phyloP scores from a whole-genome alignment of 2,329 filamentous ascomycete species.

The Alternaria sp. region DNA sequence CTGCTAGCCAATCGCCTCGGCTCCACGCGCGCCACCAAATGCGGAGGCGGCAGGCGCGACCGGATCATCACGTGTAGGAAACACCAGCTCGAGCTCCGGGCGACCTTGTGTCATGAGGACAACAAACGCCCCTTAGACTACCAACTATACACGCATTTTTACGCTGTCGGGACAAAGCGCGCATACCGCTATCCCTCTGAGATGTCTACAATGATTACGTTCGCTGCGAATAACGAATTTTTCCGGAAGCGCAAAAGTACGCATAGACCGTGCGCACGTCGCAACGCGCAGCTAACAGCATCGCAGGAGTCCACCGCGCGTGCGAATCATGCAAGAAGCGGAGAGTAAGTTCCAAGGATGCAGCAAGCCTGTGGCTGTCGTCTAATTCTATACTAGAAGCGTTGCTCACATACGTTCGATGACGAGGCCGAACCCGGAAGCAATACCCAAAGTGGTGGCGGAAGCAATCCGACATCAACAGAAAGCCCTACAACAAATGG shows the following conservation, averaged over 20 bases:
- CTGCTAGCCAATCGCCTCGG: slow-evolving; percentile 18
- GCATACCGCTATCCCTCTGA: slow-evolving; percentile 12
- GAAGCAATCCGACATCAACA: slow-evolving; percentile 40
- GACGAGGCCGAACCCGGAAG: slow-evolving; percentile 47
- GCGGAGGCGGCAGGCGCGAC: slow-evolving; percentile 30
- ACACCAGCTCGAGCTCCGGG: slow-evolving; percentile 23
- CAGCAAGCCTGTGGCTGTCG: slow-evolving; percentile 19
- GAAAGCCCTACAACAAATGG: slow-evolving; percentile 34
- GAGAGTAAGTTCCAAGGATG: slow-evolving; percentile 41
- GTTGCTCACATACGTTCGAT: slow-evolving; percentile 54
- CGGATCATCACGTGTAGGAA: slow-evolving; percentile 31
- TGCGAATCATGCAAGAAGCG: slow-evolving; percentile 57
- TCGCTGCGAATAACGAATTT: slow-evolving; percentile 56
- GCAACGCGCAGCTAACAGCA: slow-evolving; percentile 34
- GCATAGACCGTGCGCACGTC: slow-evolving; percentile 28
- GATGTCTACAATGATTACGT: slow-evolving; percentile 55
- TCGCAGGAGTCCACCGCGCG: slow-evolving; percentile 51
- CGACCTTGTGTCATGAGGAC: slow-evolving; percentile 33
- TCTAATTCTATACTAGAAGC: slow-evolving; percentile 47
- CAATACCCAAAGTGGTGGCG: slow-evolving; percentile 50
- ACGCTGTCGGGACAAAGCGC: slow-evolving; percentile 11
- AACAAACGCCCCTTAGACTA: slow-evolving; percentile 21
- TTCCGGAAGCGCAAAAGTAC: slow-evolving; percentile 55
- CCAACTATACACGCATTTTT: slow-evolving; percentile 17
- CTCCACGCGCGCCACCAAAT: slow-evolving; percentile 23